Conservation (phyloP, 2,329 filamentous ascomycete species). For the Akanthomyces dipterigenus region DNA sequence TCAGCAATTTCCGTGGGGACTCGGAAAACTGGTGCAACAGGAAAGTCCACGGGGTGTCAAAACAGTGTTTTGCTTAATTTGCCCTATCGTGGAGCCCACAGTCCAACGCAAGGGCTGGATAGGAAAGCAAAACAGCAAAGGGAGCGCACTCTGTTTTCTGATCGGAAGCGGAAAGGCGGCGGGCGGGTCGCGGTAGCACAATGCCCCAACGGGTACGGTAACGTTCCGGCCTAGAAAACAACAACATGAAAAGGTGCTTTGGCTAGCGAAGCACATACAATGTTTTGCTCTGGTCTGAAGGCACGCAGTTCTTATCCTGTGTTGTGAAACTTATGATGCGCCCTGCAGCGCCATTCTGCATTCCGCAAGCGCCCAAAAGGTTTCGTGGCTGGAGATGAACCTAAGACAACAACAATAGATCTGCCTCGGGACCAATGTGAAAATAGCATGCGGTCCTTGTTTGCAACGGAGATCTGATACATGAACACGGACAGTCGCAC, state of each 20-base stretch:
- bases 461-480: neutral
- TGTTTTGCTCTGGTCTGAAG: neutral
- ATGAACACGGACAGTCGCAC: neutral
- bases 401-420: constrained; percentile 8
- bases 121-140: neutral
- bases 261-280: neutral
- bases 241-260: neutral
- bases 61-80: neutral
- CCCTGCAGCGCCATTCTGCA: neutral
- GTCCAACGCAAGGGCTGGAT: constrained; percentile 9
- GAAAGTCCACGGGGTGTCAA: neutral
- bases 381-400: constrained; percentile 3
- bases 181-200: neutral
- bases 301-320: neutral
- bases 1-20: neutral
- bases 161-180: constrained; percentile 10
- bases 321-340: neutral
- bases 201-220: neutral
- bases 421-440: neutral
- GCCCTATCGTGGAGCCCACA: neutral
- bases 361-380: constrained; percentile 1
- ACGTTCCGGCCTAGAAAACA: constrained; percentile 1
- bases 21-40: neutral
- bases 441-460: neutral
- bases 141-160: neutral